Percentiles rank a stretch among this genome's conserved stretches.
Evolutionary conservation across 345 rosid species (phyloP).

Genomic region (Populus ilicifolia): DNA sequence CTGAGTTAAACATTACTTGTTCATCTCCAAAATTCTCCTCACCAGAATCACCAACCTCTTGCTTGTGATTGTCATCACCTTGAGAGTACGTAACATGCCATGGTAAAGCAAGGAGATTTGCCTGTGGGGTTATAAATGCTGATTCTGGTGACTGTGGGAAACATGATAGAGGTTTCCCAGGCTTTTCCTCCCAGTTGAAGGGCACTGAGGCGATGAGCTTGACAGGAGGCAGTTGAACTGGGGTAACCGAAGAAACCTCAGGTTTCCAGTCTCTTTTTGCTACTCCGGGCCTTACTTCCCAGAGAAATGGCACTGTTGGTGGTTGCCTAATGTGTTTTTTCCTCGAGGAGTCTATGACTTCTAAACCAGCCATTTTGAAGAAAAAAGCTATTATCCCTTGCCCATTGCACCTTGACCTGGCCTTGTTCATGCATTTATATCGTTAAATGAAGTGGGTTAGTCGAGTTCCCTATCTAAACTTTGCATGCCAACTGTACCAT

Average conservation of each 20-base stretch:
- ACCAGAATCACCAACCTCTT: constrained; percentile 13
- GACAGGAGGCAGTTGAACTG: constrained; percentile 37
- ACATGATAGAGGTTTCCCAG: constrained; percentile 52
- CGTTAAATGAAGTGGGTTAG: constrained; percentile 4
- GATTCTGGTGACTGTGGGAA: constrained; percentile 22
- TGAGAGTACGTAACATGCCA: constrained; percentile 36
- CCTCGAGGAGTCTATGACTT: constrained; percentile 16
- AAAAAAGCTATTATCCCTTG: neutral
- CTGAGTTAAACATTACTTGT: constrained; percentile 20
- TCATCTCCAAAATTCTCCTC: constrained; percentile 9
- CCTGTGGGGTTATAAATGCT: constrained; percentile 17
- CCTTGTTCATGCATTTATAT: neutral
- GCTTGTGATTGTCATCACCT: neutral
- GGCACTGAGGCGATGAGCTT: constrained; percentile 69
- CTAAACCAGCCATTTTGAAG: constrained; percentile 29
- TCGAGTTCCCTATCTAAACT: neutral
- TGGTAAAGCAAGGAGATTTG: constrained; percentile 16
- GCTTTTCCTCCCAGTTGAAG: constrained; percentile 76
- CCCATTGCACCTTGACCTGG: neutral
- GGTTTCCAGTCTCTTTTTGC: constrained; percentile 75
- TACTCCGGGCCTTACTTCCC: constrained; percentile 80
- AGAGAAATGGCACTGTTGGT: constrained; percentile 72
- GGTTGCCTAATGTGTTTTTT: constrained; percentile 52
- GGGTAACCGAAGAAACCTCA: constrained; percentile 27
- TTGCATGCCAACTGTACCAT: constrained; percentile 9